Conservation (phyloP, 768 basidiomycete species). For the Gyrodon lividus region DNA sequence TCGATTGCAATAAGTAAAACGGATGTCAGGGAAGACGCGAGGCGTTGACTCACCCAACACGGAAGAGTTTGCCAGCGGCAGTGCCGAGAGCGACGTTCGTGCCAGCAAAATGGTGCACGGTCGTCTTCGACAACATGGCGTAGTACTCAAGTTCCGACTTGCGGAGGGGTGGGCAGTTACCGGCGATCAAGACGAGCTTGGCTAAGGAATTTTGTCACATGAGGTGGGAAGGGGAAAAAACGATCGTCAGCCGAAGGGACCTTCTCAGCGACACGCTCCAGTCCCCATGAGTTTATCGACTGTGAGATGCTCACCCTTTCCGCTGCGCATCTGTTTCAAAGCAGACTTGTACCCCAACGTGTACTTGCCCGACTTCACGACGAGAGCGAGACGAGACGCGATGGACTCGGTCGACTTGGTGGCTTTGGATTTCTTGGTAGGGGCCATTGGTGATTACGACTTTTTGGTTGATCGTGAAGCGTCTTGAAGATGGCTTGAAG, state of each 20-base stretch:
- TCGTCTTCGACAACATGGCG: slow-evolving; percentile 99
- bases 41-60: slow-evolving; percentile 72
- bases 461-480: slow-evolving; percentile 14
- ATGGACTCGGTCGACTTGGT: slow-evolving; percentile 93
- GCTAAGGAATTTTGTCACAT: slow-evolving; percentile 46
- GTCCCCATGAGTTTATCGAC: slow-evolving; percentile 69
- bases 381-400: slow-evolving; percentile 86
- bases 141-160: slow-evolving; percentile 99
- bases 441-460: slow-evolving; percentile 67
- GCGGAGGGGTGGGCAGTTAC: slow-evolving; percentile 98
- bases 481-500: slow-evolving; percentile 15
- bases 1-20: slow-evolving; percentile 9
- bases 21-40: not conserved
- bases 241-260: slow-evolving; percentile 78
- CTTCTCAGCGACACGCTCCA: slow-evolving; percentile 99
- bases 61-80: slow-evolving; percentile 98
- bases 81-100: slow-evolving; percentile 98
- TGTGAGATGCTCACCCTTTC: slow-evolving; percentile 80
- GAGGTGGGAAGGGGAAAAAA: slow-evolving; percentile 24
- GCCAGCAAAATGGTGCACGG: slow-evolving; percentile 96
- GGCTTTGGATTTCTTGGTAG: slow-evolving; percentile 93
- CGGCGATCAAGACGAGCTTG: slow-evolving; percentile 97
- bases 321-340: slow-evolving; percentile 95
- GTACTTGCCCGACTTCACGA: slow-evolving; percentile 99
- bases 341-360: slow-evolving; percentile 96